Conservation (phyloP, 202 grass and related monocot genomes). For the Miscanthus sacchariflorus region DNA sequence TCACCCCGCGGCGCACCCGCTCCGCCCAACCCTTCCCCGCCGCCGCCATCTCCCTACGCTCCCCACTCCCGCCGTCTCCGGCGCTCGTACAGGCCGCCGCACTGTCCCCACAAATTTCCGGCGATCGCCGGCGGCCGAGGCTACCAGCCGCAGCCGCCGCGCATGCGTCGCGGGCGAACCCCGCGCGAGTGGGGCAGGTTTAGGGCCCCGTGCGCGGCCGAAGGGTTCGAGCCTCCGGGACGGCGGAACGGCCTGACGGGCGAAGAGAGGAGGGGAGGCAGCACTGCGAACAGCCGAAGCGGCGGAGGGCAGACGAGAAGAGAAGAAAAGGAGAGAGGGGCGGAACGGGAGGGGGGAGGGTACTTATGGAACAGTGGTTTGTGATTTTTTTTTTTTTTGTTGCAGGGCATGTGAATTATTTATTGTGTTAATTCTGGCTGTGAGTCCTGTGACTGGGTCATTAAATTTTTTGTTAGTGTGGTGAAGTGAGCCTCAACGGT, state of each 20-base stretch:
- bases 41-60: slow-evolving; percentile 53
- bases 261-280: neutral
- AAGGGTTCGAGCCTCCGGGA: neutral
- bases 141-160: slow-evolving; percentile 40
- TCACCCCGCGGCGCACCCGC: slow-evolving; percentile 62
- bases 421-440: neutral
- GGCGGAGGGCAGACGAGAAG: slow-evolving; percentile 25
- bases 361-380: slow-evolving; percentile 51
- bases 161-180: slow-evolving; percentile 23
- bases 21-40: slow-evolving; percentile 77
- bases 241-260: neutral
- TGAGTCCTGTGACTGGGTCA: neutral
- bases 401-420: neutral
- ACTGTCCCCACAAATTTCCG: slow-evolving; percentile 13
- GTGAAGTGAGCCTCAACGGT: slow-evolving; percentile 31
- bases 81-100: neutral
- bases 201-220: neutral
- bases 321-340: slow-evolving; percentile 20
- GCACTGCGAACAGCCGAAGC: slow-evolving; percentile 16
- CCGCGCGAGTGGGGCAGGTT: neutral
- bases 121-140: slow-evolving; percentile 52
- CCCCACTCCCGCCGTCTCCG: neutral
- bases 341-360: slow-evolving; percentile 37
- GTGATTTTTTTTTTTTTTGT: neutral
- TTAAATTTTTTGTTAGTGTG: slow-evolving; percentile 38